A percentile compares a stretch with the other conserved stretches of the same genome.
phyloP scores from a whole-genome alignment of 495 filamentous ascomycete genomes.

The Penicillium bialowiezense region DNA sequence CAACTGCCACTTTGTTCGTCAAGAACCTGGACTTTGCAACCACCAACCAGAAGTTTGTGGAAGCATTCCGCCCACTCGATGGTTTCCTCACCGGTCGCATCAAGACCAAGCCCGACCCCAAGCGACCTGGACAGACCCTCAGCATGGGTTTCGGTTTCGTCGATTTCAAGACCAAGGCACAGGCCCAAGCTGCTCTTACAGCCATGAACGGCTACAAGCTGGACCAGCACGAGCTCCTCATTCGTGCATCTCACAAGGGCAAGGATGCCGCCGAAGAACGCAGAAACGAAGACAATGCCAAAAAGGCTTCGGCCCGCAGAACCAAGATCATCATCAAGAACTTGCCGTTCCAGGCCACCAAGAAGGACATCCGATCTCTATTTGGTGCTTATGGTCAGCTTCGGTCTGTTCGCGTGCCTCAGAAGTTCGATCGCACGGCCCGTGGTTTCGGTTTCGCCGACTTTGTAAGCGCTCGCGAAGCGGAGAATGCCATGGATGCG shows the following conservation, averaged over 20 bases:
- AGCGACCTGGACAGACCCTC: constrained; percentile 75
- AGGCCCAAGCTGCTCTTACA: constrained; percentile 73
- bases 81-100: constrained; percentile 82
- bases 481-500: constrained; percentile 87
- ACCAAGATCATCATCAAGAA: constrained; percentile 99
- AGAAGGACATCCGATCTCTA: constrained; percentile 83
- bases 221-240: constrained; percentile 77
- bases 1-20: constrained; percentile 82
- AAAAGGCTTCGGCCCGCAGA: constrained; percentile 65
- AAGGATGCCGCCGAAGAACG: constrained; percentile 83
- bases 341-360: constrained; percentile 89
- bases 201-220: constrained; percentile 86
- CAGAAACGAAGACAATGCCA: constrained; percentile 73
- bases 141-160: constrained; percentile 97
- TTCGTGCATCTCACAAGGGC: constrained; percentile 81
- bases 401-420: constrained; percentile 85
- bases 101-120: constrained; percentile 84
- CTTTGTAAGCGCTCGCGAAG: constrained; percentile 88
- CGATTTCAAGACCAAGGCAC: constrained; percentile 74
- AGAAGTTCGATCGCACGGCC: constrained; percentile 83
- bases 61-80: constrained; percentile 73
- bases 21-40: constrained; percentile 94
- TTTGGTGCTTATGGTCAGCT: constrained; percentile 89
- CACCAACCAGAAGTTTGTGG: constrained; percentile 66
- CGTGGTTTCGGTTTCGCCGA: constrained; percentile 97